Evolutionary conservation across 257 asterid species (phyloP), one percentile per base, ranked within the genome.

Genomic region (Capsicum pubescens): DNA sequence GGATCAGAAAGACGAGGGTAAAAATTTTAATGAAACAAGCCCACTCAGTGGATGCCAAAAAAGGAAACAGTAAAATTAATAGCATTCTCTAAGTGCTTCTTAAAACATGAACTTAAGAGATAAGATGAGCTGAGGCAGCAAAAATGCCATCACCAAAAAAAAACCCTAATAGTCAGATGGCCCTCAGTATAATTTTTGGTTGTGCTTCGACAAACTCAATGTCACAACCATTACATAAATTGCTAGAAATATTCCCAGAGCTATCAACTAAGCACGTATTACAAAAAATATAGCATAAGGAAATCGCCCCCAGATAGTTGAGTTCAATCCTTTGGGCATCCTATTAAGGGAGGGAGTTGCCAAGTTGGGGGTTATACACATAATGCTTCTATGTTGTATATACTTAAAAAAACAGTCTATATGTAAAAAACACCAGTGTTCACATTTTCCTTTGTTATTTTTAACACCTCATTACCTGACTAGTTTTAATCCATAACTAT

Each of bases 401-500:
- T 50, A 21, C 21, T 74, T 13, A 3, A 19, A 15, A 42, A 7
- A n/a, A 12, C 44, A 21, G 42, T 19, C 60, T 6, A 50, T 12
- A 74, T 50, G 80, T 50, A 74, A 74, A 59, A 4, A 74, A 74
- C 12, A 19, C 12, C 44, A 21, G 61, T 74, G 60, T 74, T 74
- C 46, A 72, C 80, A 48, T 74, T 50, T 74, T 74, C 61, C 81
- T 12, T 3, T 13, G 50, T 11, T 21, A 50, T 21, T 50, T 7
- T 50, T 13, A 3, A 69, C 17, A 70, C 57, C 4, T 36, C 35
- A 44, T 21, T 74, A 50, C 61, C 19, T 12, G 39, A 74, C 81
- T 74, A 74, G 44, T 74, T 74, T 35, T 74, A 48, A 44, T 48
- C 61, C 80, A 50, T 52, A 74, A 74, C n/a, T 50, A 50, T 12